Conservation (phyloP, 257 asterid species). For the Penstemon eatonii region DNA sequence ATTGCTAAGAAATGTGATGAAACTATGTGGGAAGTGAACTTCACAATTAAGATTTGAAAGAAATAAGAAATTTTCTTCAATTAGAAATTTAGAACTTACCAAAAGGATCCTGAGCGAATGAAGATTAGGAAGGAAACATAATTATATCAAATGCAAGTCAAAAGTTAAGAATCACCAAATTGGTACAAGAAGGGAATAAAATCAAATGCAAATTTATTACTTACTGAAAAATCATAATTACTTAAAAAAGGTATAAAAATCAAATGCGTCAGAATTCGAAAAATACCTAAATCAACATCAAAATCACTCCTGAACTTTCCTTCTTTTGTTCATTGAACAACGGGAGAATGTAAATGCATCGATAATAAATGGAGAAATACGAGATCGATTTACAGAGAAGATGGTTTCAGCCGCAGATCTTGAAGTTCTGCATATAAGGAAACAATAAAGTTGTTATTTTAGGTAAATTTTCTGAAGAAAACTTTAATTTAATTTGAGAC, state of each 20-base stretch:
- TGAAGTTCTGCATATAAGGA: not conserved
- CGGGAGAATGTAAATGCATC: not conserved
- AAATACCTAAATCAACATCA: not conserved
- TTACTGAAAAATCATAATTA: not conserved
- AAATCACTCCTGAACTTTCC: not conserved
- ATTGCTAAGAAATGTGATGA: too few species aligned
- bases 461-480: not conserved
- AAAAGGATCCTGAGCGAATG: not conserved
- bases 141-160: too few species aligned
- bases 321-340: not conserved
- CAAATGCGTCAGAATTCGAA: not conserved
- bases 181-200: not conserved
- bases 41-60: too few species aligned
- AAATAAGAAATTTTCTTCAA: too few species aligned
- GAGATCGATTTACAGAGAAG: not conserved
- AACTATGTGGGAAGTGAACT: too few species aligned
- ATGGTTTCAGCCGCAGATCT: not conserved
- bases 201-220: not conserved
- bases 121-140: too few species aligned
- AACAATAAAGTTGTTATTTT: not conserved
- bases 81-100: not conserved
- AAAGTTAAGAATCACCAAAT: not conserved
- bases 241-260: not conserved
- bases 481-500: not conserved
- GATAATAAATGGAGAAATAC: not conserved